Evolutionary conservation across 2,329 filamentous ascomycete genomes (phyloP).

Genomic region (Ophiocordyceps robertsii): DNA sequence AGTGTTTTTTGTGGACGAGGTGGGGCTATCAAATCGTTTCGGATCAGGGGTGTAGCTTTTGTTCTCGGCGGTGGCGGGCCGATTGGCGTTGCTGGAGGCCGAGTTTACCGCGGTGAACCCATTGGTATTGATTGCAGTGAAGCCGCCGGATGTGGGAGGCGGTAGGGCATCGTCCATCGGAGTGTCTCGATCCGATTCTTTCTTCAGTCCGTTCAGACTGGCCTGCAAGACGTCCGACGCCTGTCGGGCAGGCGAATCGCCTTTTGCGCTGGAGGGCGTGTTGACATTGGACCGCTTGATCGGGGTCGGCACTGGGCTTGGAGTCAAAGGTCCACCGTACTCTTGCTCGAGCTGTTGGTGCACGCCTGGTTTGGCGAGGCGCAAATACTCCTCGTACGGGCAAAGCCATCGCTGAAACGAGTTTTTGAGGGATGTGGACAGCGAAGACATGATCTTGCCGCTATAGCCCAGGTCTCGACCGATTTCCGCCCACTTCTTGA

Average conservation of each 20-base stretch:
- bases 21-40: constrained; percentile 48
- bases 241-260: constrained; percentile 53
- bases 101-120: constrained; percentile 65
- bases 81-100: constrained; percentile 56
- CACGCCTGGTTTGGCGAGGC: constrained; percentile 85
- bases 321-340: constrained; percentile 83
- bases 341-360: constrained; percentile 90
- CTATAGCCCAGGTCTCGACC: constrained; percentile 93
- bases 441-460: constrained; percentile 98
- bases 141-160: constrained; percentile 34
- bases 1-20: constrained; percentile 49
- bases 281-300: constrained; percentile 51
- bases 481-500: constrained; percentile 98
- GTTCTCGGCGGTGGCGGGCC: constrained; percentile 26
- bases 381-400: constrained; percentile 90
- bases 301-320: constrained; percentile 55
- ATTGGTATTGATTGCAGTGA: constrained; percentile 44
- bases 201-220: constrained; percentile 30
- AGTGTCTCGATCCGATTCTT: constrained; percentile 33
- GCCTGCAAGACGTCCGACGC: constrained; percentile 40
- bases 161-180: constrained; percentile 32
- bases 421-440: constrained; percentile 96
- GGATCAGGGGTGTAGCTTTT: constrained; percentile 49
- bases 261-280: constrained; percentile 43
- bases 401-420: constrained; percentile 95